Evolutionary conservation across 768 basidiomycete genomes (phyloP), one percentile per base, ranked within the genome.

Genomic region (Pisolithus microcarpus): DNA sequence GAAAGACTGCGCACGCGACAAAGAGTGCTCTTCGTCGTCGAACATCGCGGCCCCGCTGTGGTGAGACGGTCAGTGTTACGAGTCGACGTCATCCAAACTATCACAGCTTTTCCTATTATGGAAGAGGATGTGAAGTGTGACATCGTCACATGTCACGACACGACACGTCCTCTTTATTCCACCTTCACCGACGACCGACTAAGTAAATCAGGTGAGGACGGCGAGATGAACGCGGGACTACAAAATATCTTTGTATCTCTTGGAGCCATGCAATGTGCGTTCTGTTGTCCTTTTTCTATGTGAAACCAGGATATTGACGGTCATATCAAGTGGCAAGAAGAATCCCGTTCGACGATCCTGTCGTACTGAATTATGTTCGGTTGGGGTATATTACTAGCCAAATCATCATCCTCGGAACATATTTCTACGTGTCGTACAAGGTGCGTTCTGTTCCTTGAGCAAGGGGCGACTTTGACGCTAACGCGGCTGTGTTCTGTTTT

Each of bases 161-260:
- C 26, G 26, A 26, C 26, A 26, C 26, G 26, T 5, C 26, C 26
- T 26, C 26, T 26, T 26, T 1, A 2, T n/a, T 31, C n/a, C n/a
- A 43, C 43, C 7, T 28, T 7, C 19, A 6, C 13, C 8, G 24
- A 23, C 26, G 10, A 7, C 10, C 18, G 7, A 13, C 8, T 23
- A n/a, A 10, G 26, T 56, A 57, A 77, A 26, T 4, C 26, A 26
- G 26, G 26, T 26, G 26, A 26, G 26, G 26, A 6, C 26, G 26
- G 26, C 26, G 26, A 62, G 61, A 89, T 87, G 84, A 87, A 82
- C 74, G 68, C 85, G 31, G 83, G 82, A 46, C 71, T 91, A 28
- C 78, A 85, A 61, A 95, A 90, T 70, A 75, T 98, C 52, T 77
- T 87, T 59, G 79, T 97, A 62, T 95, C 92, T 48, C 86, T 98